Base-by-base conservation (phyloP, 805 yeast genomes). In the Kodamaea kaohsiungensis region DNA sequence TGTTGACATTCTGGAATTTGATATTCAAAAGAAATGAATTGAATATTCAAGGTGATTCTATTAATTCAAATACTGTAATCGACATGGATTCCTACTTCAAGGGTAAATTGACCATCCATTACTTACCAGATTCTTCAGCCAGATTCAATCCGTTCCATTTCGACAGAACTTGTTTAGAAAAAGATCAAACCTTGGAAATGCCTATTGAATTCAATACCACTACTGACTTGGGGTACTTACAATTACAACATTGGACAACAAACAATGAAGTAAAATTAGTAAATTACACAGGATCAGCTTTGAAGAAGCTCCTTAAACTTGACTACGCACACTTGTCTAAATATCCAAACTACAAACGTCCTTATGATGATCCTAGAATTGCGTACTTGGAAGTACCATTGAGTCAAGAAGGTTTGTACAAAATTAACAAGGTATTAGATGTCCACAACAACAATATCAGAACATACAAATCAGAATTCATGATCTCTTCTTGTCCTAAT, bases 81-180 rank as follows among this genome's bases (percentile, higher is more conserved):
- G 83, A 82, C 56, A 78, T 79, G 61, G 74, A 82, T 18, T 65
- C 82, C 1, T 96, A 91, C 67, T 88, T 92, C 67, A 87, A 83
- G 63, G 99, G 99, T 45, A 85, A 84, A 43, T 89, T 89, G 64
- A 88, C 92, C 0, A 87, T 95, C 57, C 88, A 92, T 64, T 88
- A 89, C 57, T 74, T 95, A 37, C 98, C 99, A 0, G 98, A 93
- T 69, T 88, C 96, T 45, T 87, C 96, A 0, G 97, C 96, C 3
- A 76, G 79, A 62, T 72, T 95, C 61, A 91, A 92, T 59, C 97
- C 97, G 2, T 81, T 84, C 61, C 82, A 78, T 49, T 84, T 81
- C 50, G 65, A 65, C 27, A 76, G 82, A 3, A 81, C 80, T 56
- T 95, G 99, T 71, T 59, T 88, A 45, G 80, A 81, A 15, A 59